phyloP scores from a whole-genome alignment of 495 filamentous ascomycete genomes.

The Talaromyces thailandensis region DNA sequence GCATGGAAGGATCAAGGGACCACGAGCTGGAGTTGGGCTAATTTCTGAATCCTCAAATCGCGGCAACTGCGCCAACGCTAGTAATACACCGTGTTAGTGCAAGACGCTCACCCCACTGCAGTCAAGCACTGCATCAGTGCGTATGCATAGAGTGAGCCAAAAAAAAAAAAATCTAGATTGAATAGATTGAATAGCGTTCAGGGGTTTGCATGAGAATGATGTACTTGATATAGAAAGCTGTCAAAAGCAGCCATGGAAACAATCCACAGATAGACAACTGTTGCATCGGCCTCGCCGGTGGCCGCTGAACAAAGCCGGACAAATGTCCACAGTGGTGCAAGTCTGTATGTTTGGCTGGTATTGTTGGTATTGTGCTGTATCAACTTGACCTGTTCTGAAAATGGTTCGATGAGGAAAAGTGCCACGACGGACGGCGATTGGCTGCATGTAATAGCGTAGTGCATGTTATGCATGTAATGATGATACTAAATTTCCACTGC shows the following conservation, averaged over 20 bases:
- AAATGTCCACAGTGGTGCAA: neutral
- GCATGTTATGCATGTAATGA: neutral
- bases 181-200: neutral
- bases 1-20: neutral
- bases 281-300: too few relatives aligned
- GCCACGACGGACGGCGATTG: neutral
- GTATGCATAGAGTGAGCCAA: neutral
- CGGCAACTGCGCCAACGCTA: conserved; percentile 3
- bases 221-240: neutral
- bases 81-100: neutral
- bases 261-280: too few relatives aligned
- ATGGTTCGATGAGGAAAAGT: neutral
- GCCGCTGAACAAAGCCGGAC: neutral
- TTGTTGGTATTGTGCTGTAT: neutral
- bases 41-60: conserved; percentile 1
- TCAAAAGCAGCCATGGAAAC: too few relatives aligned
- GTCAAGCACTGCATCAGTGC: neutral
- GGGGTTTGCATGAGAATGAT: neutral
- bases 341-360: neutral
- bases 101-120: neutral
- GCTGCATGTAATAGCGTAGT: neutral
- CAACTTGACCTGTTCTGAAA: neutral
- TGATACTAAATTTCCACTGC: neutral
- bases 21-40: neutral
- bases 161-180: neutral